Base-by-base conservation (phyloP, 1,284 basidiomycete genomes). In the Amylostereum areolatum region DNA sequence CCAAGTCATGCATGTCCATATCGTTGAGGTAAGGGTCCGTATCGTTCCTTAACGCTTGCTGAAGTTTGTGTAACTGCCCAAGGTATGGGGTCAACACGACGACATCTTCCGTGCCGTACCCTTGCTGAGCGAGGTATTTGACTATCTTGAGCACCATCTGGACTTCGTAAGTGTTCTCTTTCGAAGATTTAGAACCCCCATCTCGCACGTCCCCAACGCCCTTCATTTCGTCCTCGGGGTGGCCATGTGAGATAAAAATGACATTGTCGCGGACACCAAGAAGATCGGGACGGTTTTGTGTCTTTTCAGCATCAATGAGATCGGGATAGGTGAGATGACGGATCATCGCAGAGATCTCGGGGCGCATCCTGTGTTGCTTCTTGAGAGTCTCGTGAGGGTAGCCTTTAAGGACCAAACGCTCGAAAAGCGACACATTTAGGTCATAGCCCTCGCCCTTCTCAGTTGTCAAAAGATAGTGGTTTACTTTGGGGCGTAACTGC, bases 401-500 rank as follows among this genome's bases (percentile, higher is more conserved):
- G 0, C 71, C 74, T 54, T 74, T 74, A 5, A 78, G 57, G 18
- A 85, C 77, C 4, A 85, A 72, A 3, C 83, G 77, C 55, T 85
- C 83, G 56, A 85, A 85, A 3, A 85, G 67, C 0, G 81, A 83
- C 37, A 70, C 62, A 52, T 85, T 85, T 5, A 85, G 71, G 50
- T 85, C 78, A 49, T 68, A 85, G 0, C 84, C 69, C 51, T 83
- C 80, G 0, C 74, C 81, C 55, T 81, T 85, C 62, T 85, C 83
- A 11, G 80, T 75, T 0, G 81, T 83, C 24, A 85, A 62, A 0
- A 59, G 47, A 52, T 85, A 85, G 50, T 74, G 74, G 54, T 83
- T 83, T 46, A 83, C 78, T 57, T 85, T 85, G 0, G 83, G 83
- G 6, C 83, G 80, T 4, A 85, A 66, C 62, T 85, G 83, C 62